Conservation (phyloP, 148 eudicot genomes). For the Cornus controversa region DNA sequence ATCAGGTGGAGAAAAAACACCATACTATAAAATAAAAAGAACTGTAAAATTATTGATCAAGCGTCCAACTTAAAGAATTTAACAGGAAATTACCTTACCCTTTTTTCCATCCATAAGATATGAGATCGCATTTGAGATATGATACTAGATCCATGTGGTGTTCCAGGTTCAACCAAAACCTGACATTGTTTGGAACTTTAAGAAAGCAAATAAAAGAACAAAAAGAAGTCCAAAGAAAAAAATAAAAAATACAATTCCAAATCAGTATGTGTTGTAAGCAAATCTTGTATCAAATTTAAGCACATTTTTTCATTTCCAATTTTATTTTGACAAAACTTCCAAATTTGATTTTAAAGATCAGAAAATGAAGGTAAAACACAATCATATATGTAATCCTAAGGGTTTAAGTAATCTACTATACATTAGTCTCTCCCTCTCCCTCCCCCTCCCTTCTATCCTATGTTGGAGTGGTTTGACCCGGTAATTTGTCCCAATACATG, state of each 20-base stretch:
- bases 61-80: not conserved
- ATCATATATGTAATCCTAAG: not conserved
- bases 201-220: not conserved
- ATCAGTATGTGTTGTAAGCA: not conserved
- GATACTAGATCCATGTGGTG: slow-evolving; percentile 87
- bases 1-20: not conserved
- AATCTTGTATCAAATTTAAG: not conserved
- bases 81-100: slow-evolving; percentile 44
- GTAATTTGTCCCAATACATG: no score
- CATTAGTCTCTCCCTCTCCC: not conserved
- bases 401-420: not conserved
- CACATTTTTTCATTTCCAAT: not conserved
- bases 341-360: not conserved
- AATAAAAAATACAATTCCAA: not conserved
- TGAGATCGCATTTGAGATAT: slow-evolving; percentile 94
- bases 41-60: not conserved
- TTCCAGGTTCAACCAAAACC: slow-evolving; percentile 96
- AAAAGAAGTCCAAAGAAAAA: not conserved
- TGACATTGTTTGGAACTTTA: slow-evolving; percentile 16
- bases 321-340: not conserved
- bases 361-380: not conserved
- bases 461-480: no score
- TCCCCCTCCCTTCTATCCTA: not conserved
- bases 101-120: slow-evolving; percentile 96
- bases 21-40: not conserved